These are phyloP conservation scores for Chrysoporthe puriensis DNA, from an alignment of 2,329 filamentous ascomycete genomes.

Conservation along the genomic window DNA sequence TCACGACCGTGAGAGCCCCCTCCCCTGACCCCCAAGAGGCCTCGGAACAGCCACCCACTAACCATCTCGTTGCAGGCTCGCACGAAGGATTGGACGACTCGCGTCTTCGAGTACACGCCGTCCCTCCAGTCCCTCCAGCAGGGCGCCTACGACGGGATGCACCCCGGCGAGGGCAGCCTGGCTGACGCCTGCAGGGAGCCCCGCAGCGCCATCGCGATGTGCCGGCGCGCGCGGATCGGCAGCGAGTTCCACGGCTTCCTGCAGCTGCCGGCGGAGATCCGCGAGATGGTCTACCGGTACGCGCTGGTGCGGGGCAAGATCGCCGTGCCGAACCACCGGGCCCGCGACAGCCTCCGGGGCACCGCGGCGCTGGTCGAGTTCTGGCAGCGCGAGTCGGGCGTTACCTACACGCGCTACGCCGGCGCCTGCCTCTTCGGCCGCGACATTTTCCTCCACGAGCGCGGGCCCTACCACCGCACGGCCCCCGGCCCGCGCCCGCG, in stretches of 20 bases:
- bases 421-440: background rate
- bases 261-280: slow-evolving; percentile 20
- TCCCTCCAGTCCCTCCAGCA: background rate
- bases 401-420: slow-evolving; percentile 6
- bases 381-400: background rate
- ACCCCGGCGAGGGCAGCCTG: background rate
- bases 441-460: background rate
- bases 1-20: too few relatives aligned
- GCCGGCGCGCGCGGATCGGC: background rate
- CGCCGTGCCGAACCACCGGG: slow-evolving; percentile 7
- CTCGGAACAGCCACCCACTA: background rate
- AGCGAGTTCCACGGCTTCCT: slow-evolving; percentile 21
- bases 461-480: too few relatives aligned
- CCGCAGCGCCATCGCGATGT: background rate
- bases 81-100: slow-evolving; percentile 2
- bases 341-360: too few relatives aligned
- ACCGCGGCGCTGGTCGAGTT: background rate
- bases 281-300: slow-evolving; percentile 14
- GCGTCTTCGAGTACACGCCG: background rate
- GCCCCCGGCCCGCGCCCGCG: too few relatives aligned
- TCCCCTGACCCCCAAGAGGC: background rate
- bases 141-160: background rate
- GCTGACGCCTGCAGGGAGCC: background rate
- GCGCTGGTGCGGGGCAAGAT: slow-evolving; percentile 11
- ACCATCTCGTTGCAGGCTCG: background rate